A percentile compares a stretch with the other conserved stretches of the same genome.
Evolutionary conservation across 305 asterid species (phyloP).

Genomic region (Rubia occidens): DNA sequence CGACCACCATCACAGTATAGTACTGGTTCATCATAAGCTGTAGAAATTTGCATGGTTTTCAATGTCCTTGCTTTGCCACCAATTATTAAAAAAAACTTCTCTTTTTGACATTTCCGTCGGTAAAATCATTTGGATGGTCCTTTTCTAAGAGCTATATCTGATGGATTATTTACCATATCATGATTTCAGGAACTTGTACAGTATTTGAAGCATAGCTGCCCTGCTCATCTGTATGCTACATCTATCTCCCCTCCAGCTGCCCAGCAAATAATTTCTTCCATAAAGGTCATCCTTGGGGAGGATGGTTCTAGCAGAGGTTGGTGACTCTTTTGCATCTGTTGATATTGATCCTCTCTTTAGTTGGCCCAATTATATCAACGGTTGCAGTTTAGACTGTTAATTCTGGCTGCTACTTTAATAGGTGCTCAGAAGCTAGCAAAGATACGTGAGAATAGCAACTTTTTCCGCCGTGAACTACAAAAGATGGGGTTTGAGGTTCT

Average conservation of each 20-base stretch:
- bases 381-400: constrained; percentile 2
- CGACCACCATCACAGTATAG: neutral
- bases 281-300: constrained; percentile 90
- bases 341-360: neutral
- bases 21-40: neutral
- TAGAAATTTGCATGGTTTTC: neutral
- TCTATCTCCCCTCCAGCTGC: constrained; percentile 97
- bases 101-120: neutral
- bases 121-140: neutral
- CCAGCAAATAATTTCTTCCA: constrained; percentile 85
- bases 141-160: neutral
- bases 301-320: constrained; percentile 96
- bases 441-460: constrained; percentile 90
- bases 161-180: constrained; percentile 8
- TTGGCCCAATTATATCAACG: neutral
- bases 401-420: constrained; percentile 22
- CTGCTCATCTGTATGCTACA: constrained; percentile 98
- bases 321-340: constrained; percentile 7
- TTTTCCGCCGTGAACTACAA: constrained; percentile 80
- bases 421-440: constrained; percentile 88
- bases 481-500: constrained; percentile 99
- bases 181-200: constrained; percentile 72
- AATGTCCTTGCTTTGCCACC: neutral
- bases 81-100: neutral
- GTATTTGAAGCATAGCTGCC: constrained; percentile 70